Evolutionary conservation across 441 rosid genomes (phyloP).

Genomic region (Croton laevigatus): DNA sequence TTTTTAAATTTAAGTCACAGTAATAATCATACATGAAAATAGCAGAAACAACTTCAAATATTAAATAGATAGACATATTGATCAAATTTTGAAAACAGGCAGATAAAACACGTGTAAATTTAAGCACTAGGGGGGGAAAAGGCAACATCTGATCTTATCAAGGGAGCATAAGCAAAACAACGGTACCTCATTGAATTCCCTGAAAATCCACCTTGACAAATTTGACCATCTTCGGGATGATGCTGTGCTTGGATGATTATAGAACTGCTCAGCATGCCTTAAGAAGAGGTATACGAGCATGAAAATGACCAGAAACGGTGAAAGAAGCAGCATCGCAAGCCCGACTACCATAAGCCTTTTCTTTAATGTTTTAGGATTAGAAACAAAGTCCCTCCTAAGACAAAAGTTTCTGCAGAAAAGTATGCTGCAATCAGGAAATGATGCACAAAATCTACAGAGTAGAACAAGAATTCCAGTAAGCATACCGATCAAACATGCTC

Average conservation of each 20-base stretch:
- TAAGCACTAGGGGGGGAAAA: constrained; percentile 6
- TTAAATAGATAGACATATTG: not conserved
- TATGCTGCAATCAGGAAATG: constrained; percentile 25
- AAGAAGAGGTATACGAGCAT: constrained; percentile 94
- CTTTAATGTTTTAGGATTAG: constrained; percentile 74
- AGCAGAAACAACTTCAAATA: not conserved
- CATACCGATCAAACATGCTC: constrained; percentile 99
- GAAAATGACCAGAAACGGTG: constrained; percentile 95
- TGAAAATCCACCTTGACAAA: constrained; percentile 90
- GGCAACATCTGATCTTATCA: not conserved
- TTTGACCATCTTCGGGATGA: constrained; percentile 98
- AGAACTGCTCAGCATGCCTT: constrained; percentile 97
- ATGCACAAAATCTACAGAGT: not conserved
- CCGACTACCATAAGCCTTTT: constrained; percentile 91
- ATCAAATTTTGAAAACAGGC: constrained; percentile 8
- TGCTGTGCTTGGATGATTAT: constrained; percentile 97
- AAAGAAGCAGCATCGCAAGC: constrained; percentile 81
- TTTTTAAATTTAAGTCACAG: not conserved
- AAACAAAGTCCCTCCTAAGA: constrained; percentile 80
- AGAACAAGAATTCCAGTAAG: constrained; percentile 7
- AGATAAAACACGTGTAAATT: not conserved
- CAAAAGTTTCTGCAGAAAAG: constrained; percentile 73
- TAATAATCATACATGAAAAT: not conserved
- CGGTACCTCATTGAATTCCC: constrained; percentile 94
- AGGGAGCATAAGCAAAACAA: constrained; percentile 11